A percentile compares a stretch with the other conserved stretches of the same genome.
These are phyloP conservation scores for Coemansia sp. DNA, from an alignment of 192 early-diverging fungal genomes.

Conservation along the genomic window DNA sequence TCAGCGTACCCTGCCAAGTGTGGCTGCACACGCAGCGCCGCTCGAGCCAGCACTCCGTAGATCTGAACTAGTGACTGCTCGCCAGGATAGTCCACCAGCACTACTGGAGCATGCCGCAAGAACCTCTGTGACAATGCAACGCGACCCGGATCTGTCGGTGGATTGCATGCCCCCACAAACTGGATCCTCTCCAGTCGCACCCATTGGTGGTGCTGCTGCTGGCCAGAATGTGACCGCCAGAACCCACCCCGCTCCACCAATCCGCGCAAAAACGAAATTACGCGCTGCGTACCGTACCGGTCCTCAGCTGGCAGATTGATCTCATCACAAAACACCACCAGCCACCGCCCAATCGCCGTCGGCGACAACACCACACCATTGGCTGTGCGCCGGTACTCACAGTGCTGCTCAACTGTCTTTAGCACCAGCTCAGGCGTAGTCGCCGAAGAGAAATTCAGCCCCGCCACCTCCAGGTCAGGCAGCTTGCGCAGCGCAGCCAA, in stretches of 20 bases:
- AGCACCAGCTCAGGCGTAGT: slow-evolving; percentile 94
- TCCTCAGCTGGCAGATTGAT: slow-evolving; percentile 96
- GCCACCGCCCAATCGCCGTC: slow-evolving; percentile 79
- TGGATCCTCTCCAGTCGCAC: slow-evolving; percentile 96
- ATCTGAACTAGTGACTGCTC: slow-evolving; percentile 89
- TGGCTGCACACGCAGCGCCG: slow-evolving; percentile 92
- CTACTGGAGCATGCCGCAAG: slow-evolving; percentile 92
- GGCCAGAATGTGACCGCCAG: too few species aligned
- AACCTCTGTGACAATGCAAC: slow-evolving; percentile 94
- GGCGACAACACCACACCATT: slow-evolving; percentile 86
- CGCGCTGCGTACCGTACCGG: slow-evolving; percentile 97
- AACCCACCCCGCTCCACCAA: slow-evolving; percentile 94
- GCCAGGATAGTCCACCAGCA: slow-evolving; percentile 98
- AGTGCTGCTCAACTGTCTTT: slow-evolving; percentile 96
- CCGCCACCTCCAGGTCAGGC: slow-evolving; percentile 94
- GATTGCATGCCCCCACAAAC: slow-evolving; percentile 99
- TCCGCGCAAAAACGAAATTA: slow-evolving; percentile 94
- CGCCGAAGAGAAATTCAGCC: slow-evolving; percentile 98
- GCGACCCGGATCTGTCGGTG: slow-evolving; percentile 98
- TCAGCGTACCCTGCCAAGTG: slow-evolving; percentile 85
- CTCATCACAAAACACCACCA: slow-evolving; percentile 99
- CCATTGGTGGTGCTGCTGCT: slow-evolving; percentile 76
- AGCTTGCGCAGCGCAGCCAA: slow-evolving; percentile 92
- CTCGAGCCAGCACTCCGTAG: slow-evolving; percentile 89
- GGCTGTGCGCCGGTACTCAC: slow-evolving; percentile 95